Base-by-base conservation (phyloP, 352 stramenopile genomes). In the Aphanomyces invadans region DNA sequence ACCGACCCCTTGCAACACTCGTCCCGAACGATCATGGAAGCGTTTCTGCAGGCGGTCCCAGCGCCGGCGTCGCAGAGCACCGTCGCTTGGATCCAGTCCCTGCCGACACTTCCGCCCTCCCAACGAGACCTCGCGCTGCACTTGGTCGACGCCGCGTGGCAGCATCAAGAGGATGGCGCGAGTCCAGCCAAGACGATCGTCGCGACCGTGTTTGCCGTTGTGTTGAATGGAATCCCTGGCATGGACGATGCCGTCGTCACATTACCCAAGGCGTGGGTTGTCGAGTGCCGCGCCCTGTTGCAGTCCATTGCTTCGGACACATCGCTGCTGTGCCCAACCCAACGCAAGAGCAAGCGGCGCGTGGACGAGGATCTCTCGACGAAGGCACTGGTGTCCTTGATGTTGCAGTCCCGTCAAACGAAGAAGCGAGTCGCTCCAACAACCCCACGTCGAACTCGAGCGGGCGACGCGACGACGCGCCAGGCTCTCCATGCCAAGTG, bases 401-500 rank as follows among this genome's bases (percentile, higher is more conserved):
- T 33, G 49, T n/a, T n/a, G n/a, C n/a, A n/a, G n/a, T n/a, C n/a
- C n/a, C n/a, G n/a, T n/a, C n/a, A n/a, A n/a, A n/a, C n/a, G n/a
- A 57, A 57, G 29, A 57, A 57, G 49, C 17, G 19, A n/a, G 4
- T 33, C 21, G 2, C 2, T 10, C 10, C 46, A 17, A 57, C 29
- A 11, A 29, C 36, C 15, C 19, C 25, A 33, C 4, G 7, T 15
- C 19, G 7, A 4, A 7, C 49, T n/a, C n/a, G 10, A 5, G n/a
- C 49, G n/a, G n/a, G 11, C n/a, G 0, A 11, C 11, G 0, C 26
- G 10, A 38, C 49, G 49, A 57, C 49, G 9, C 49, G 49, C 25
- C 25, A 32, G n/a, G 15, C 25, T 12, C 49, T 57, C 23, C 49
- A 57, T 38, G 49, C 49, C 7, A 57, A 57, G n/a, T 57, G 49